Evolutionary conservation across 768 basidiomycete genomes (phyloP), one percentile per base, ranked within the genome.

Genomic region (Tricholomella constricta): DNA sequence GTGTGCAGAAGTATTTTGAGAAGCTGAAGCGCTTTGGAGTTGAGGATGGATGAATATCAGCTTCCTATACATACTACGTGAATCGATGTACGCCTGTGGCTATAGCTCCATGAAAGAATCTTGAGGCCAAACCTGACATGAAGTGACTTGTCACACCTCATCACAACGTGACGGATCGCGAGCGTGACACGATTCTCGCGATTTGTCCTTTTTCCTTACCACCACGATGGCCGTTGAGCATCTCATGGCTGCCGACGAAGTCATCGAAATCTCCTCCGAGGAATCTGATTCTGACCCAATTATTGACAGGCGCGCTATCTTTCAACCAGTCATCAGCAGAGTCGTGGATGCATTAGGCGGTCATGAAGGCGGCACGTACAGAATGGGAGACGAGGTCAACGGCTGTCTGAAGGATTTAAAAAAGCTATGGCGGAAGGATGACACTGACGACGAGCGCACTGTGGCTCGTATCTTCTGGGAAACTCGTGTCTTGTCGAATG

Each of bases 361-460:
- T 1, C 73, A 79, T 58, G 89, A 93, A 69, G 78, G 68, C 15
- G 80, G 77, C 19, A 69, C 64, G 4, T 94, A 94, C 69, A 76
- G 85, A 37, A 81, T 92, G 63, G 91, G 91, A 37, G 91, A 94
- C 73, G 84, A 91, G 56, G 84, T 79, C n/a, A 74, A 75, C 54
- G 89, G 89, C 2, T 96, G 94, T 69, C 69, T 99, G 60, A 91
- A 91, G 62, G 97, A 98, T 68, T 77, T 99, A 55, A 98, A 98
- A 74, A 91, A 86, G 61, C 80, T 96, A 44, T 98, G 96, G 97
- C 74, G 95, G 46, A 89, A 92, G 69, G 97, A 99, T 69, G 97
- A 98, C 63, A 88, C 87, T 0, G 97, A 99, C 69, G 96, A 98
- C 66, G 94, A 95, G 66, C 84, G 97, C 15, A 98, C 94, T 1